A percentile compares a stretch with the other conserved stretches of the same genome.
Evolutionary conservation across 2,329 filamentous ascomycete species (phyloP).

Genomic region (Talaromyces amestolkiae): DNA sequence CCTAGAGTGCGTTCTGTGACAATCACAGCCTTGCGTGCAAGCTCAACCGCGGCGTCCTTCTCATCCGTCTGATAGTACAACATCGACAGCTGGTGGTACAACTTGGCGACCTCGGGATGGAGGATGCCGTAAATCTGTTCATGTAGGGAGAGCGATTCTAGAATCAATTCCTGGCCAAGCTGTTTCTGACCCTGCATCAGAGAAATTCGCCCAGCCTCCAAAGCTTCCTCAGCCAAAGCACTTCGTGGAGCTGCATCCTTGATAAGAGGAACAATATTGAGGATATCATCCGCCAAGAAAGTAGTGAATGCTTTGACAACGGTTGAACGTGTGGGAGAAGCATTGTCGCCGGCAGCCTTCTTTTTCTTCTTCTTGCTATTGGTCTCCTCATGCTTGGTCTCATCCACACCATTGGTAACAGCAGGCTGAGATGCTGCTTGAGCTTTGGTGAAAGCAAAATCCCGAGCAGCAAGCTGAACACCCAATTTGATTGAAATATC

Average conservation of each 20-base stretch:
- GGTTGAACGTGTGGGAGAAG: constrained; percentile 44
- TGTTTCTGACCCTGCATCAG: constrained; percentile 93
- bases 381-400: constrained; percentile 28
- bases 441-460: constrained; percentile 65
- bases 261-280: constrained; percentile 90
- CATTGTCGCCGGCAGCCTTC: constrained; percentile 49
- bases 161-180: constrained; percentile 87
- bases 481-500: constrained; percentile 87
- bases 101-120: constrained; percentile 90
- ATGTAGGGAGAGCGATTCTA: constrained; percentile 94
- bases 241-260: constrained; percentile 94
- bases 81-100: constrained; percentile 93
- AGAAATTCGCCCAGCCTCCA: constrained; percentile 95
- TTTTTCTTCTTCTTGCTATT: constrained; percentile 55
- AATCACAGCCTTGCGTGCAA: constrained; percentile 94
- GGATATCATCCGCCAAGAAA: constrained; percentile 79
- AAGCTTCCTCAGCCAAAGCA: constrained; percentile 85
- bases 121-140: constrained; percentile 98
- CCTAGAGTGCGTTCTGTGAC: constrained; percentile 92
- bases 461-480: constrained; percentile 77
- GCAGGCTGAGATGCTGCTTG: constrained; percentile 35
- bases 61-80: constrained; percentile 97
- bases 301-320: constrained; percentile 55
- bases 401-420: constrained; percentile 39
- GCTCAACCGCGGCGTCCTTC: constrained; percentile 90